Base-by-base conservation (phyloP, 75 land plant genomes). In the Selaginella tamariscina region DNA sequence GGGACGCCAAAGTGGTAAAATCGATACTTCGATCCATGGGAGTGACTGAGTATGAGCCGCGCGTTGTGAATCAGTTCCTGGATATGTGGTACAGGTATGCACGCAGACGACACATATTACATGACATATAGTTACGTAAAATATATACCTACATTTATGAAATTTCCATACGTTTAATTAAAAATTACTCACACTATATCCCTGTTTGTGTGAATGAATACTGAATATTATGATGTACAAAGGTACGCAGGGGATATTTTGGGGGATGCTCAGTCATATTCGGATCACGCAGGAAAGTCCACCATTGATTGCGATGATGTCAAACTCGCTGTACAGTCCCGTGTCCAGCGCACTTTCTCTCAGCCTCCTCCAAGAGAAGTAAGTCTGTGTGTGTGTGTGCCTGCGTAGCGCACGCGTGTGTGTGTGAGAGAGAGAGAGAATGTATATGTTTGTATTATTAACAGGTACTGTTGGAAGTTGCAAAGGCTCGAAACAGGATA, bases 321-420 rank as follows among this genome's bases (percentile, higher is more conserved):
- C 55, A 83, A 84, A 79, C 91, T 94, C 55, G 98, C 98, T 33
- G 81, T 94, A 56, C 96, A 90, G 66, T 82, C 91, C 44, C 86
- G 88, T 55, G 85, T 85, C 78, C 86, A 89, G 73, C 82, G 69
- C 67, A 79, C 84, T 71, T 90, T 94, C 85, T 56, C 71, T 13
- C 79, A 84, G 27, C 98, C 89, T 73, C 98, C 96, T 32, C 98
- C 98, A 1, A 80, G 98, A 31, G 98, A 94, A 91, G 98, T 87
- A 78, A 27, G 49, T 39, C 49, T 39, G 49, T 39, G 49, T n/a
- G n/a, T n/a, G n/a, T n/a, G n/a, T n/a, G n/a, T n/a, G n/a, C 49
- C 15, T 39, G 11, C 49, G 11, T 5, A 39, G 15, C 49, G 5
- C 5, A 39, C 49, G 49, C 49, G 5, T 39, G 49, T 39, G 49